Conservation (phyloP, 306 rosid species). For the Calophaca sinica region DNA sequence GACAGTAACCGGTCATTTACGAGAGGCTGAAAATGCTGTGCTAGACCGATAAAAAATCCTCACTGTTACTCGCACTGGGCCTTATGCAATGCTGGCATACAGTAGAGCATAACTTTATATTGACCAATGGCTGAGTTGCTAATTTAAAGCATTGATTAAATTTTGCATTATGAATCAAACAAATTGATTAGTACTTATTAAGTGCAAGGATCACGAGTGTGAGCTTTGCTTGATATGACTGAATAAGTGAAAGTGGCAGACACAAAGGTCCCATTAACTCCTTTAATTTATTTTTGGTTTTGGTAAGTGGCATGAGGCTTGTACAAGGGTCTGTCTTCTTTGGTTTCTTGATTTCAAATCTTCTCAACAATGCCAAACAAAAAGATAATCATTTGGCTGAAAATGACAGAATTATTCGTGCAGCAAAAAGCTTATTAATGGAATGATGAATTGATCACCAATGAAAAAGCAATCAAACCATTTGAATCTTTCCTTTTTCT, state of each 20-base stretch:
- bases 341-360: slow-evolving; percentile 34
- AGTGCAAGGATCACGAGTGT: slow-evolving; percentile 46
- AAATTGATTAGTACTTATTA: slow-evolving; percentile 28
- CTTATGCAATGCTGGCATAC: no score
- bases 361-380: neutral
- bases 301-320: slow-evolving; percentile 31
- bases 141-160: slow-evolving; percentile 3
- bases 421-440: no score
- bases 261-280: neutral
- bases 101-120: no score
- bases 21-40: no score
- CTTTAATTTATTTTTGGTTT: slow-evolving; percentile 7
- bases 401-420: slow-evolving; percentile 12
- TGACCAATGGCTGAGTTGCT: neutral
- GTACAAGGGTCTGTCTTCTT: slow-evolving; percentile 15
- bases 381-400: neutral
- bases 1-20: no score
- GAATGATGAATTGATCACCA: neutral
- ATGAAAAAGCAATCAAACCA: slow-evolving; percentile 35
- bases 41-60: no score
- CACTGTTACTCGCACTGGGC: no score
- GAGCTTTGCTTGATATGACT: slow-evolving; percentile 22
- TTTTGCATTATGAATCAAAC: slow-evolving; percentile 33
- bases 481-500: slow-evolving; percentile 37
- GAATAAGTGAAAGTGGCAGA: slow-evolving; percentile 60